A percentile compares a stretch with the other conserved stretches of the same genome.
Conservation (phyloP, 805 yeast genomes). For the Lipomyces orientalis region DNA sequence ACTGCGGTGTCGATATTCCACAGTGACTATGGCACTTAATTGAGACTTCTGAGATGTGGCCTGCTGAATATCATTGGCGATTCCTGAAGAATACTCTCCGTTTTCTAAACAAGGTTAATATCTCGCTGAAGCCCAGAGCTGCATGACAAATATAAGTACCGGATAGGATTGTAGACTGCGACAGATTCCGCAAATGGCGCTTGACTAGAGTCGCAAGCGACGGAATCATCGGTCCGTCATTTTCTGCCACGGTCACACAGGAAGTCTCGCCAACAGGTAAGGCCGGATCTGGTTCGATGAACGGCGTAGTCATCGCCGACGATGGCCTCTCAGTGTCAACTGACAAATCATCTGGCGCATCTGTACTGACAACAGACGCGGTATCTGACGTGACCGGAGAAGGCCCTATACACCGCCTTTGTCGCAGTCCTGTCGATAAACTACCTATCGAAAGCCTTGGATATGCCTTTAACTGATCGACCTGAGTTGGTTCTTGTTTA, state of each 20-base stretch:
- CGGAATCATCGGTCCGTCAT: neutral
- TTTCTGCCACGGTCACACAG: neutral
- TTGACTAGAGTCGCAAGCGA: conserved; percentile 5
- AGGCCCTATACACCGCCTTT: neutral
- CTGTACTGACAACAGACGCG: neutral
- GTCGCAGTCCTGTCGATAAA: neutral
- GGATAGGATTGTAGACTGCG: conserved; percentile 6
- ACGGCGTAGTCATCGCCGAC: neutral
- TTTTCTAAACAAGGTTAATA: neutral
- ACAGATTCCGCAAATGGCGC: conserved; percentile 17
- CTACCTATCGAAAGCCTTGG: neutral
- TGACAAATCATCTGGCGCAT: neutral
- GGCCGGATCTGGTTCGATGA: neutral
- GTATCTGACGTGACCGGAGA: neutral
- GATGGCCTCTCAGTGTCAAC: neutral
- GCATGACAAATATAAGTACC: neutral
- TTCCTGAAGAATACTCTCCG: neutral
- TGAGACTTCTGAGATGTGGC: neutral
- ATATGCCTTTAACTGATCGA: neutral
- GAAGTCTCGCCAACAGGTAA: neutral
- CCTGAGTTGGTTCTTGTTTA: neutral
- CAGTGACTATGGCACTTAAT: neutral
- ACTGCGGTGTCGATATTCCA: neutral
- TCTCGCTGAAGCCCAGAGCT: neutral
- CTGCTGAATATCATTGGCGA: neutral